Conservation (phyloP, 768 basidiomycete species). For the Punctularia strigosozonata region DNA sequence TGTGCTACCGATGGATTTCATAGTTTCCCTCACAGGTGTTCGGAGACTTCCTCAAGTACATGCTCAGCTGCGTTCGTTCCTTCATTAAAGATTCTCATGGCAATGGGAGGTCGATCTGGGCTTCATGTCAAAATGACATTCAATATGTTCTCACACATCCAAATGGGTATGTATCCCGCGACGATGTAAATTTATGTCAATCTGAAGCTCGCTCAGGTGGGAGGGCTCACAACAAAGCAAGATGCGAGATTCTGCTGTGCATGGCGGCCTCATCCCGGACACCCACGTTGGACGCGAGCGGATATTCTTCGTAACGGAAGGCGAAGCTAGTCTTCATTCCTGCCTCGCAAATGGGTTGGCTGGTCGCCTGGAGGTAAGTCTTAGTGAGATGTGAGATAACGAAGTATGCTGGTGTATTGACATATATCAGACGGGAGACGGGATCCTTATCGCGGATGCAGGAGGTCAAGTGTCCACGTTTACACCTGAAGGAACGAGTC, state of each 20-base stretch:
- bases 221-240: neutral
- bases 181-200: no score
- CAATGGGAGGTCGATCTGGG: neutral
- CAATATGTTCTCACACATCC: neutral
- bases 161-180: no score
- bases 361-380: neutral
- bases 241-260: neutral
- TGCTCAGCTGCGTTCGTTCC: neutral
- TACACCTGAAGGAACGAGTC: neutral
- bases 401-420: no score
- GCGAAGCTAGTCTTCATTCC: conserved; percentile 41
- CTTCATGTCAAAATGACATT: neutral
- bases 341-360: conserved; percentile 24
- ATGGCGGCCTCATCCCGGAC: neutral
- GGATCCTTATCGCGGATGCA: no score
- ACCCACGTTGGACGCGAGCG: conserved; percentile 9
- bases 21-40: no score
- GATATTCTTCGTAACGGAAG: conserved; percentile 36
- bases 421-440: no score
- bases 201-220: no score
- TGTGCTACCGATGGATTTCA: no score
- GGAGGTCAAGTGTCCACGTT: neutral
- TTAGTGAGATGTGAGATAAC: neutral
- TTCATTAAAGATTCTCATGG: neutral
- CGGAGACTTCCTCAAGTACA: neutral